These are phyloP conservation scores for Hyaloscypha variabilis DNA, from an alignment of 495 filamentous ascomycete species.

Conservation along the genomic window DNA sequence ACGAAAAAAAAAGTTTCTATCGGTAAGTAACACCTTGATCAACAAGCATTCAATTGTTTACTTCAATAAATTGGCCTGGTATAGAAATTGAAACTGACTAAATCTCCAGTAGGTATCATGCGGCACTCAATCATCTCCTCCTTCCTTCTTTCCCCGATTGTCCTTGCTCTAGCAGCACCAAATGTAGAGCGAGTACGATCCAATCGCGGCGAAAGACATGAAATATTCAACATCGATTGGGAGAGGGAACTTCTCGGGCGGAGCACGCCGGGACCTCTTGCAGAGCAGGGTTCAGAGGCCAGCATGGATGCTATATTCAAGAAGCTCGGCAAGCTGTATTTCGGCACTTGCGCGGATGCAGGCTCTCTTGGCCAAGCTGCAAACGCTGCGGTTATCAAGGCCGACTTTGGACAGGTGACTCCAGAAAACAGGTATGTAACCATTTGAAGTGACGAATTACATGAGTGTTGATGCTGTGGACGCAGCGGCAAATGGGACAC, in stretches of 20 bases:
- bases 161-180: conserved; percentile 4
- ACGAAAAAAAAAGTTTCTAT: no score
- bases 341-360: conserved; percentile 57
- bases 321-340: conserved; percentile 64
- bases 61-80: no score
- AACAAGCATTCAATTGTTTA: no score
- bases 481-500: conserved; percentile 20
- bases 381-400: conserved; percentile 55
- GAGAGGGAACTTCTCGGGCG: conserved; percentile 6
- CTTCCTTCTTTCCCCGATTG: neutral
- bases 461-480: conserved; percentile 46
- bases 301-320: conserved; percentile 59
- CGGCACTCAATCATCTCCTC: neutral
- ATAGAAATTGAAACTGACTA: neutral
- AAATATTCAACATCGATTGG: conserved; percentile 15
- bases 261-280: neutral
- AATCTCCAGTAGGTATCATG: neutral
- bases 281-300: conserved; percentile 5
- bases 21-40: no score
- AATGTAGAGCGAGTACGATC: neutral
- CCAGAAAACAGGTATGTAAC: conserved; percentile 56
- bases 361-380: conserved; percentile 49
- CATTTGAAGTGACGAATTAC: conserved; percentile 52
- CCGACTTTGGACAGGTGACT: conserved; percentile 65
- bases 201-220: neutral